These are phyloP conservation scores for Ceratocystis harringtonii DNA, from an alignment of 2,329 filamentous ascomycete species.

Conservation along the genomic window DNA sequence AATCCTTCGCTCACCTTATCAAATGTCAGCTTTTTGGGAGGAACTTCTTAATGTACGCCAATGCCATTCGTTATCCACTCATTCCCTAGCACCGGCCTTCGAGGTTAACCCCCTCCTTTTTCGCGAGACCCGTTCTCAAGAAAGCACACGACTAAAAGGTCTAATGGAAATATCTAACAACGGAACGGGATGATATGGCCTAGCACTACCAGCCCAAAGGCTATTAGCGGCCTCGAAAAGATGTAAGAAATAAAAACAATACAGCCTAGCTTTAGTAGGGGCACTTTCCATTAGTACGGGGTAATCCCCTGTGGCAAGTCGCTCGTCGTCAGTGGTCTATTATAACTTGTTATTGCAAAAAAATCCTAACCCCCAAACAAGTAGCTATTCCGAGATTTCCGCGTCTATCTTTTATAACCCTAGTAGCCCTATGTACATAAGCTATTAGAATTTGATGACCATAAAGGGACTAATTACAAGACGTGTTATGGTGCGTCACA, in stretches of 20 bases:
- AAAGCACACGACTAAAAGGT: no score
- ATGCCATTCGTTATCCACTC: no score
- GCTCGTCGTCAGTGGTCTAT: neutral
- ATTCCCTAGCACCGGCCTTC: no score
- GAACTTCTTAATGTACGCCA: no score
- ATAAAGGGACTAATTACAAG: no score
- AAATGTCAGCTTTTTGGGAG: neutral
- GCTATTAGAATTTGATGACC: no score
- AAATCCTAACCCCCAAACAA: neutral
- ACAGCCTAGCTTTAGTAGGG: neutral
- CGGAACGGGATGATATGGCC: no score
- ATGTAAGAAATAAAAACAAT: neutral
- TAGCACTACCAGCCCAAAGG: neutral
- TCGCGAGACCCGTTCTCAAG: no score
- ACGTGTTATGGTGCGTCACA: no score
- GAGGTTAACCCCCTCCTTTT: no score
- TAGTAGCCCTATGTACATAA: neutral
- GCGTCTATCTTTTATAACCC: neutral
- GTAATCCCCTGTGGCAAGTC: neutral
- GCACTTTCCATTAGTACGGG: neutral
- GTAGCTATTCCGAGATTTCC: no score
- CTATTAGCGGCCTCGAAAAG: neutral
- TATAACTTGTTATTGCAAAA: neutral
- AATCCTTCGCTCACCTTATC: neutral
- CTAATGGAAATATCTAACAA: no score